phyloP scores from a whole-genome alignment of 75 land plant species.

The Picea sitchensis region DNA sequence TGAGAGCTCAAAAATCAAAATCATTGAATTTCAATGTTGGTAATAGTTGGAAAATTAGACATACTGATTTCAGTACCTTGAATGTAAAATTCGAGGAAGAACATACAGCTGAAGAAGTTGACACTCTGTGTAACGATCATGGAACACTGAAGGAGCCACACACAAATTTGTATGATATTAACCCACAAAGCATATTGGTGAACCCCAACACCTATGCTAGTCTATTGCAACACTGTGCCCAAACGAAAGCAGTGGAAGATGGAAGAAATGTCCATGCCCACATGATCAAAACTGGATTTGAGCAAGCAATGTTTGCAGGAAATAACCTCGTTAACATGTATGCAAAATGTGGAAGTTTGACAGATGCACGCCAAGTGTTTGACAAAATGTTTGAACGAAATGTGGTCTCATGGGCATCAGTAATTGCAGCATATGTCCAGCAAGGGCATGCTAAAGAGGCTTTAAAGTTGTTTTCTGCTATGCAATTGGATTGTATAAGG shows the following conservation, averaged over 20 bases:
- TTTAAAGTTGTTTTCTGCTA: slow-evolving; percentile 27
- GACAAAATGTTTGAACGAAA: slow-evolving; percentile 40
- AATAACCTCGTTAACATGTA: slow-evolving; percentile 49
- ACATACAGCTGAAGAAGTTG: too few relatives aligned
- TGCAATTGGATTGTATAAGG: slow-evolving; percentile 23
- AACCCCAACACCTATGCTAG: too few relatives aligned
- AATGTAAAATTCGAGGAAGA: too few relatives aligned
- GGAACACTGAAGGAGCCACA: too few relatives aligned
- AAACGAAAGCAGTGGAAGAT: not conserved
- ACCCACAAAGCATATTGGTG: too few relatives aligned
- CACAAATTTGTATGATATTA: too few relatives aligned
- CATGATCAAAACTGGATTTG: not conserved
- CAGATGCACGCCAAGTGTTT: slow-evolving; percentile 37
- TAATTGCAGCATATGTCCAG: slow-evolving; percentile 61
- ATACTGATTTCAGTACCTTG: too few relatives aligned
- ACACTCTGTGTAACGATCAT: too few relatives aligned
- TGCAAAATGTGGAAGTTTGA: slow-evolving; percentile 41
- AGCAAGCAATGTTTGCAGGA: not conserved
- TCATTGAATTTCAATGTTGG: too few relatives aligned
- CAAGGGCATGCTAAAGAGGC: slow-evolving; percentile 31
- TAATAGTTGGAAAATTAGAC: too few relatives aligned
- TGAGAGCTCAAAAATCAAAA: too few relatives aligned
- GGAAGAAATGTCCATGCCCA: not conserved
- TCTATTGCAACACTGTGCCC: too few relatives aligned
- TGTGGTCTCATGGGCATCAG: slow-evolving; percentile 56